Evolutionary conservation across 2,329 filamentous ascomycete species (phyloP), one percentile per base, ranked within the genome.

Genomic region (Calonectria fujianensis): DNA sequence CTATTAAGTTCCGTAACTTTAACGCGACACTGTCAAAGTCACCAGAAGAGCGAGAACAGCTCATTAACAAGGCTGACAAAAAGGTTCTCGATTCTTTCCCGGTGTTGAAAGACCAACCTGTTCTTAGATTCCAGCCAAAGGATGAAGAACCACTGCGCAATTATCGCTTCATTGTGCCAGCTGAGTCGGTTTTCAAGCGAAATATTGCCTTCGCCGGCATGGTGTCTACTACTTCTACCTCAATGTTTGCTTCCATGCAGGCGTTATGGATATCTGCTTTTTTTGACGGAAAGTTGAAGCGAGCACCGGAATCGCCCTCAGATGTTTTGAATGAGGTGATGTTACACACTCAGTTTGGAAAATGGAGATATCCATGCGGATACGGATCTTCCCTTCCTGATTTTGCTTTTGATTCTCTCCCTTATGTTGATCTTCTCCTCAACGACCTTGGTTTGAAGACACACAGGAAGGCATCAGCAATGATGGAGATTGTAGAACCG

Each of bases 331-430:
- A 88, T 74, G 88, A 93, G 76, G 90, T 92, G 0, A 88, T 92
- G 45, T 85, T 95, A 57, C 87, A 93, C 80, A 91, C 89, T 5
- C 90, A 93, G 51, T 96, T 93, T 80, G 92, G 92, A 2, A 90
- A 88, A 73, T 93, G 92, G 89, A 88, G 94, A 27, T 94, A 94
- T 78, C 91, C 92, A 1, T 89, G 86, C 8, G 93, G 93, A 0
- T 92, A 91, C 79, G 93, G 93, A 1, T 86, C 85, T 24, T 88
- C 87, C 79, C 87, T 89, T 72, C 92, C 92, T 0, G 93, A 94
- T 82, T 92, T 95, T 77, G 92, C 94, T 20, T 95, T 96, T 80
- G 94, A 96, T 93, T 95, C 82, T 79, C 75, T 93, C 48, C 91
- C 91, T 8, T 93, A 92, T 81, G 73, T 78, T 11, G 79, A 83